Conservation (phyloP, 2,329 filamentous ascomycete genomes). For the Aspergillus fischeri region DNA sequence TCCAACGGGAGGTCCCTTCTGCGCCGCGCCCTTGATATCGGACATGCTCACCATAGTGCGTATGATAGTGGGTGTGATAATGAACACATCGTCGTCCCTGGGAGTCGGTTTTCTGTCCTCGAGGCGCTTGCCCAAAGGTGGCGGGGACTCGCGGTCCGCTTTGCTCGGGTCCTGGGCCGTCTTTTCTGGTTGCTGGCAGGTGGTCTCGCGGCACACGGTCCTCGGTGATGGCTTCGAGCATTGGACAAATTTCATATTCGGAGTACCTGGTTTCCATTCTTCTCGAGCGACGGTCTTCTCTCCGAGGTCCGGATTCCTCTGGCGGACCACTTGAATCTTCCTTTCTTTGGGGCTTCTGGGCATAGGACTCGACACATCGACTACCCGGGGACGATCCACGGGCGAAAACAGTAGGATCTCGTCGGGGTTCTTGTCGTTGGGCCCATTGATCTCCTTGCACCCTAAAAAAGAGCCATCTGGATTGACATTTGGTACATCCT, state of each 20-base stretch:
- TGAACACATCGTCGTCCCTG: conserved; percentile 32
- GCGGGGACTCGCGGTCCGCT: conserved; percentile 18
- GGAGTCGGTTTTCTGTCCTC: conserved; percentile 11
- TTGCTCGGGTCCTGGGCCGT: conserved; percentile 19
- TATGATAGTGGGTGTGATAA: conserved; percentile 41
- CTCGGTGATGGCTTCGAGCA: conserved; percentile 28
- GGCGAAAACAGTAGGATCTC: conserved; percentile 34
- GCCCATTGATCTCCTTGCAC: conserved; percentile 35
- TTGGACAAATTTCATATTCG: conserved; percentile 33
- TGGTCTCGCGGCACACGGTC: conserved; percentile 22
- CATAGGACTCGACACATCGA: conserved; percentile 18
- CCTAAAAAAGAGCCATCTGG: conserved; percentile 39
- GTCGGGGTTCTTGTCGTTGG: conserved; percentile 33
- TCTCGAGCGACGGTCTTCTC: conserved; percentile 22
- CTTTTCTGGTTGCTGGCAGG: conserved; percentile 14
- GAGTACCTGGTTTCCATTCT: conserved; percentile 28
- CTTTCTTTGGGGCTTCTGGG: conserved; percentile 21
- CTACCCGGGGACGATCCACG: conserved; percentile 19
- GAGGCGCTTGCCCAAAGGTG: conserved; percentile 9
- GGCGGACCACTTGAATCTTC: conserved; percentile 7
- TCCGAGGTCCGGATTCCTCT: conserved; percentile 9
- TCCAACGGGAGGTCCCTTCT: conserved; percentile 14
- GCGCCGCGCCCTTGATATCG: conserved; percentile 14
- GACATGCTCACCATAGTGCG: conserved; percentile 35
- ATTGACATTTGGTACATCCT: conserved; percentile 15